A percentile compares a stretch with the other conserved stretches of the same genome.
Evolutionary conservation across 495 filamentous ascomycete species (phyloP).

Genomic region (Neurospora sp.): DNA sequence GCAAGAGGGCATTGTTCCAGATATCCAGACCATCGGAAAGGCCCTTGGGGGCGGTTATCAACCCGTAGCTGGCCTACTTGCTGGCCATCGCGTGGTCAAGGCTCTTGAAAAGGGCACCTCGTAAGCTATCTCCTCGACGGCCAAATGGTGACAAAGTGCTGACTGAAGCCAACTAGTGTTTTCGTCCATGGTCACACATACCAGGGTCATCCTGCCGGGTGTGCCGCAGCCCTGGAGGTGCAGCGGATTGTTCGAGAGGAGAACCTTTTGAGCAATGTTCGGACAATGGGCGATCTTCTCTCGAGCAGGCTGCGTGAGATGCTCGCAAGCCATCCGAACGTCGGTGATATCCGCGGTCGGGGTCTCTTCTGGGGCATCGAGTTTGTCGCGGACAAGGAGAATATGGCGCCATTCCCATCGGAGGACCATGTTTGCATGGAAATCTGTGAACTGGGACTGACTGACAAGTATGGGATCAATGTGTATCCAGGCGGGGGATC

Average conservation of each 20-base stretch:
- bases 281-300: slow-evolving; percentile 39
- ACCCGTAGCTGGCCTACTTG: slow-evolving; percentile 51
- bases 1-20: slow-evolving; percentile 44
- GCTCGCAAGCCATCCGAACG: slow-evolving; percentile 41
- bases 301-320: slow-evolving; percentile 30
- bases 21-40: slow-evolving; percentile 59
- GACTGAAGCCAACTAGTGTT: slow-evolving; percentile 9
- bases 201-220: slow-evolving; percentile 49
- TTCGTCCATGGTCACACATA: slow-evolving; percentile 56
- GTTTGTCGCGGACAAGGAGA: slow-evolving; percentile 42
- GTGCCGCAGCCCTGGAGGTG: slow-evolving; percentile 50
- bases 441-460: slow-evolving; percentile 45
- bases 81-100: slow-evolving; percentile 42
- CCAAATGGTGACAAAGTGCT: slow-evolving; percentile 7
- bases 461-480: slow-evolving; percentile 45
- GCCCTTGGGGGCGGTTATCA: slow-evolving; percentile 57
- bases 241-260: slow-evolving; percentile 48
- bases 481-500: slow-evolving; percentile 64
- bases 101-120: slow-evolving; percentile 48
- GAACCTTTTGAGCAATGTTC: slow-evolving; percentile 43
- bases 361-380: slow-evolving; percentile 57
- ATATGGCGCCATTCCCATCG: slow-evolving; percentile 37
- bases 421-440: slow-evolving; percentile 30
- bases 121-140: slow-evolving; percentile 9
- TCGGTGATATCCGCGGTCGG: slow-evolving; percentile 55